Evolutionary conservation across 352 stramenopile genomes (phyloP), one percentile per base, ranked within the genome.

Genomic region (Phytopythium kandeliae): DNA sequence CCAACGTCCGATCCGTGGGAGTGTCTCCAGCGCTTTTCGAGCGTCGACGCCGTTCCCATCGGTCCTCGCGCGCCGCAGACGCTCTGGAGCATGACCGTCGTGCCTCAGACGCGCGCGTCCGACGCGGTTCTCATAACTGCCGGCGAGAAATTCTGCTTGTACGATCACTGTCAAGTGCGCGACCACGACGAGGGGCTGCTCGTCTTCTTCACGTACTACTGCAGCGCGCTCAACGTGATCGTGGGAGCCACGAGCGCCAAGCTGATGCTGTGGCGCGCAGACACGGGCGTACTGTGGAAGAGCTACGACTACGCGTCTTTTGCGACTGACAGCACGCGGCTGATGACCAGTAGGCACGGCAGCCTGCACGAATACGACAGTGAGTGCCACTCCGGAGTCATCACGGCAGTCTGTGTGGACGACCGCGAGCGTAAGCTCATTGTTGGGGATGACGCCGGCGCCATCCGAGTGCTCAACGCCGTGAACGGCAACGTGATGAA

Each of bases 401-500:
- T 95, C 31, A 88, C 80, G 0, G 72, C 79, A 2, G 72, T 76
- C n/a, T 93, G 80, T 46, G 60, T 95, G 12, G 85, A 95, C 57
- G 82, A 95, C 40, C 71, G 82, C 1, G 77, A 92, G 55, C 65
- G 85, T 1, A 93, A 95, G 53, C 52, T 93, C 19, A 72, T 95
- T 33, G 40, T 93, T 4, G 85, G 85, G 12, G 78, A 93, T 46
- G 80, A 92, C 35, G 54, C 55, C 0, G 85, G 85, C 1, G 62
- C 65, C 12, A 60, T 93, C 31, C 73, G 78, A 30, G 69, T 95
- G 16, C 53, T 90, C 12, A 95, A 93, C 42, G 47, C 70, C 21
- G 69, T 86, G 17, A 93, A 93, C 36, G 82, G 85, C 35, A 88
- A 85, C 43, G 66, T 92, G 24, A 93, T 92, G 71, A 95, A 95